Conservation (phyloP, 176 grass and related monocot species). For the Lolium perenne region DNA sequence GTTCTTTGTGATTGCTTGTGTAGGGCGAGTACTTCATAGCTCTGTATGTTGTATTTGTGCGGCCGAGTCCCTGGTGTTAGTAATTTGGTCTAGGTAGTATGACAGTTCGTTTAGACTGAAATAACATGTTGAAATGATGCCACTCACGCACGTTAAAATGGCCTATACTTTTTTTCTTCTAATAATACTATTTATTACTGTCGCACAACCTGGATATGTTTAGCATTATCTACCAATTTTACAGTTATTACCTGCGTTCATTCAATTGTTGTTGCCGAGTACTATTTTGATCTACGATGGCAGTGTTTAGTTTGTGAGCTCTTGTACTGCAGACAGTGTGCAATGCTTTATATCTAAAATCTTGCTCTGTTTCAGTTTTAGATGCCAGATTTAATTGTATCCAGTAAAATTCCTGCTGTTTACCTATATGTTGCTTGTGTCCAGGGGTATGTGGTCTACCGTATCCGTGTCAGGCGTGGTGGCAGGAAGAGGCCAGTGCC, state of each 20-base stretch:
- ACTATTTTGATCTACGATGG: too few species aligned
- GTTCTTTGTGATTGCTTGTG: not conserved
- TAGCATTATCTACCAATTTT: not conserved
- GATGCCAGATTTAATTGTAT: too few species aligned
- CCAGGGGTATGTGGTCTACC: conserved; percentile 70
- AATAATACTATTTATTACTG: too few species aligned
- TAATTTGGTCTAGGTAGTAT: not conserved
- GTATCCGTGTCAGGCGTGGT: conserved; percentile 65
- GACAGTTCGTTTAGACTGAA: too few species aligned
- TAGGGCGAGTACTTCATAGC: not conserved
- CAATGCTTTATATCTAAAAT: not conserved
- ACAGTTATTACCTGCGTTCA: not conserved
- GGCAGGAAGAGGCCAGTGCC: conserved; percentile 90
- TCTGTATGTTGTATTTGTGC: not conserved
- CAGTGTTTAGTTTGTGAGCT: not conserved
- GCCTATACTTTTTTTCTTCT: too few species aligned
- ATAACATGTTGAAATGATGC: too few species aligned
- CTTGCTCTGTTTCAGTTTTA: not conserved
- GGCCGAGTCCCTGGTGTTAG: not conserved
- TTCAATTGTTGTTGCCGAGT: not conserved
- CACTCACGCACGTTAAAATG: too few species aligned
- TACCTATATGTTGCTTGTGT: not conserved
- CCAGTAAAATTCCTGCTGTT: too few species aligned
- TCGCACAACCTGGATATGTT: not conserved
- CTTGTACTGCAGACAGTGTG: not conserved